Base-by-base conservation (phyloP, 139 green algal genomes). In the Desmodesmus armatus region DNA sequence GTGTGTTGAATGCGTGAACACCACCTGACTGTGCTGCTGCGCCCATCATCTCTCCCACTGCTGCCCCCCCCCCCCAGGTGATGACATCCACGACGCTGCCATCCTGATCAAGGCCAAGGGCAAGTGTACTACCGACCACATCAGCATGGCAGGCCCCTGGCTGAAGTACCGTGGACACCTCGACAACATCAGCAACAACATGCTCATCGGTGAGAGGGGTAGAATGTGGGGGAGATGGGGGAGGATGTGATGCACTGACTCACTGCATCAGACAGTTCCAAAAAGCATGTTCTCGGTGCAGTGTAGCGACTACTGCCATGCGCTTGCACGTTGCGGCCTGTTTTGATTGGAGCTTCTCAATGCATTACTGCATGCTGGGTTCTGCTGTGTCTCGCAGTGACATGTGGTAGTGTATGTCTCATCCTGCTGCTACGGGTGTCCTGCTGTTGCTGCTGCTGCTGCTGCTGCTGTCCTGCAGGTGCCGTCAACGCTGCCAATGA, bases 81-180 rank as follows among this genome's bases (percentile, higher is more conserved):
- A 95, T 41, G 95, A 98, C 90, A 93, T 97, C 88, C 93, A 91
- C 41, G 91, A 92, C 58, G 83, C 85, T 11, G 88, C 88, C 29
- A 85, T 96, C 23, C 88, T 95, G 37, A 96, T 95, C 85, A 95
- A 96, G 89, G 91, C 93, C 66, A 98, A 98, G 92, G 96, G 96
- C 93, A 99, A 99, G 94, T 99, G 96, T 94, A 99, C 96, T 1
- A 99, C 96, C 15, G 96, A 99, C 94, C 96, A 99, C 93, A 99
- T 99, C 92, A 96, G 90, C 51, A 99, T 99, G 96, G 96, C 96
- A 31, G 96, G 96, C 23, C 96, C 96, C 43, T 99, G 96, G 96
- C 92, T 99, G 75, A 99, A 99, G 92, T 98, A 97, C 94, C 92
- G 96, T 85, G 96, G 96, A 66, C 96, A 99, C 93, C 90, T 99